Evolutionary conservation across 2,329 filamentous ascomycete genomes (phyloP), one percentile per base, ranked within the genome.

Genomic region (Ophiostoma novo-ulmi): DNA sequence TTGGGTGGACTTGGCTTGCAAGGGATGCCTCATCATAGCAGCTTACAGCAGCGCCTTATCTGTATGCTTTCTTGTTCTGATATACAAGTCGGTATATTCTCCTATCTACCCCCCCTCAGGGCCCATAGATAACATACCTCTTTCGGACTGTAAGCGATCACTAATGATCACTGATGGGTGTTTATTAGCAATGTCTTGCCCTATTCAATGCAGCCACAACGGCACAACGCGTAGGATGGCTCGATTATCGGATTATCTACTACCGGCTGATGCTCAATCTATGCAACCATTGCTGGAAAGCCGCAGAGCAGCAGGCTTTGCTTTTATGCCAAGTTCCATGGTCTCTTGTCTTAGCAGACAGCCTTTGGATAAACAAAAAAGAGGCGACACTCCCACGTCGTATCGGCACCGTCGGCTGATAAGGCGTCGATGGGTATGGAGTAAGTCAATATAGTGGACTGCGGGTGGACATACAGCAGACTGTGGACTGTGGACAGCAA

Each of bases 111-210:
- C n/a, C 7, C 35, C 35, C 17, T 38, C 63, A 35, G 63, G 63
- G 1, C 63, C 63, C 63, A 65, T 65, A 65, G 63, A 65, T 65
- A 65, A 38, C 63, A 65, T 65, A 22, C 63, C 17, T 20, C 63
- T 38, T 65, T 65, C 5, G 63, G 63, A 65, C 10, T 13, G n/a
- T 13, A 22, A n/a, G 44, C 20, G 14, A 5, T 58, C n/a, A 4
- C 52, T 58, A 5, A 22, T 22, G n/a, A 11, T 22, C n/a, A 11
- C 17, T 31, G 52, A 13, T 48, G 17, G 10, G 38, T 20, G 44
- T 48, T 17, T 17, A n/a, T 17, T 17, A 3, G 31, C 31, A 31
- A 31, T 31, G 31, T 31, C 31, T 31, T 31, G 31, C 31, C 31
- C 31, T 31, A 39, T 39, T 44, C 44, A 48, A 20, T 48, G 44